Evolutionary conservation across 306 rosid genomes (phyloP), one percentile per base, ranked within the genome.

Genomic region (Spatholobus suberectus): DNA sequence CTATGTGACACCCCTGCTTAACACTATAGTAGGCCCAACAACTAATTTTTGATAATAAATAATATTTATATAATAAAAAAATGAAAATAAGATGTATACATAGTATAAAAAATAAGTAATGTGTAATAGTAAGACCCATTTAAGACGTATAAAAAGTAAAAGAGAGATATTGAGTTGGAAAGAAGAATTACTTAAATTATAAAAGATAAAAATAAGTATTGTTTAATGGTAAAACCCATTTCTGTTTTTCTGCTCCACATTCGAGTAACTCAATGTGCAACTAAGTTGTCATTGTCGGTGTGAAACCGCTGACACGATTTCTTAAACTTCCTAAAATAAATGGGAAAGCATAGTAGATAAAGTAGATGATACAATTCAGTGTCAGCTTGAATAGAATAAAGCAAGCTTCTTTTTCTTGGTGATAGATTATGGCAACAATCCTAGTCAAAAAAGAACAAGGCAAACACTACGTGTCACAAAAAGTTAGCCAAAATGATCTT

Each of bases 321-420:
- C 72, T 29, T 67, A 43, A 68, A 55, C 40, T 44, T 54, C 65
- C 43, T 44, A 55, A 66, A 41, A 15, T 23, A 67, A 75, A 34
- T 14, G 65, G 32, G 10, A 80, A 80, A 80, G 52, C 40, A 5
- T 63, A 12, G 8, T 26, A 51, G 73, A 74, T 73, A 57, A 67
- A 67, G 81, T 75, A 38, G 55, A 75, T 55, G 47, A 41, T 20
- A 35, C 41, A 55, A 20, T 14, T 54, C 81, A 29, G 7, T 38
- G 77, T 75, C 81, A 75, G 70, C 76, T 55, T 29, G 73, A 67
- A 44, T 43, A 58, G 40, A 70, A 55, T 43, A 54, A 67, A 75
- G 49, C 66, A 68, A 65, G 38, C 20, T 76, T 57, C 65, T 43
- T 76, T 76, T 69, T 52, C 38, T 51, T 23, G 26, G 47, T 37